Evolutionary conservation across 148 eudicot genomes (phyloP).

Genomic region (Vaccinium myrtillus): DNA sequence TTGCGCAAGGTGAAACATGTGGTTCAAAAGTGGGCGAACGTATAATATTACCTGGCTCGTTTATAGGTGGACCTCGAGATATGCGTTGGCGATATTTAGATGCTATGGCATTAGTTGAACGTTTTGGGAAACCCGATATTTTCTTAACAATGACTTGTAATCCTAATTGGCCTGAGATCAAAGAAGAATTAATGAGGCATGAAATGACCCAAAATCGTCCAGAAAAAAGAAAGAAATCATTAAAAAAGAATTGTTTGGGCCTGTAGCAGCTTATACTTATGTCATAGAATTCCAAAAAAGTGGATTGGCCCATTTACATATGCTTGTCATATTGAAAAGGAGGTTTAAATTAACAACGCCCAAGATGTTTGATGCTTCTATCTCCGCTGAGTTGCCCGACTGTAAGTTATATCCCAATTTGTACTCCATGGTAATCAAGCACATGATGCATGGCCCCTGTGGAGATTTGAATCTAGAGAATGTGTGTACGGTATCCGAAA

Average conservation of each 20-base stretch:
- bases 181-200: rapidly evolving
- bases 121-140: not conserved
- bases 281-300: no score
- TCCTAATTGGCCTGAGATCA: not conserved
- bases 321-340: not conserved
- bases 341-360: not conserved
- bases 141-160: not conserved
- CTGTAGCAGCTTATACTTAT: not conserved
- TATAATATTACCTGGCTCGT: not conserved
- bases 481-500: not conserved
- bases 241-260: not conserved
- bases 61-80: not conserved
- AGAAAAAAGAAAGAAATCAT: not conserved
- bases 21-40: not conserved
- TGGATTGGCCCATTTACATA: no score
- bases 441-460: not conserved
- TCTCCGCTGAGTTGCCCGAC: not conserved
- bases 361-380: not conserved
- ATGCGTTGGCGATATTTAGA: not conserved
- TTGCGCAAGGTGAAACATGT: no score
- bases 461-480: not conserved
- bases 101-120: not conserved
- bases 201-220: not conserved
- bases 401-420: not conserved
- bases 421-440: not conserved